These are phyloP conservation scores for Skeletonema menzelii DNA, from an alignment of 108 stramenopile species.

Conservation along the genomic window DNA sequence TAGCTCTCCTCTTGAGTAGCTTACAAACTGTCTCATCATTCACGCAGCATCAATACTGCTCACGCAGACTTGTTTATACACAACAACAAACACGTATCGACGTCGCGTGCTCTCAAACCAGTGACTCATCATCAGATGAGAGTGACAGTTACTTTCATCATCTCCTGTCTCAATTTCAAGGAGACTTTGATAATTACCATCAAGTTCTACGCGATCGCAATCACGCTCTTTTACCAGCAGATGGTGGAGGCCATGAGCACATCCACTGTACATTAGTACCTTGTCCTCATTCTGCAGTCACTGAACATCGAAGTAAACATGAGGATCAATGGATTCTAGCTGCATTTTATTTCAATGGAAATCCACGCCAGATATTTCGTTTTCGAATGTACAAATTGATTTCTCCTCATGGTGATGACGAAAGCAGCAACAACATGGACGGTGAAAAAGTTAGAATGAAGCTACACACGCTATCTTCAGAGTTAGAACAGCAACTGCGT, in stretches of 20 bases:
- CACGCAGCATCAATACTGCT: background rate
- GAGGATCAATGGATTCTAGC: conserved; percentile 52
- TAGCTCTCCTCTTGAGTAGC: background rate
- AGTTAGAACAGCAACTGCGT: conserved; percentile 55
- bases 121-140: background rate
- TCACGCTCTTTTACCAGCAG: conserved; percentile 55
- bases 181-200: conserved; percentile 87
- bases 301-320: background rate
- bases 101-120: background rate
- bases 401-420: conserved; percentile 13
- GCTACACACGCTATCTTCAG: conserved; percentile 61
- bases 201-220: conserved; percentile 77
- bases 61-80: background rate
- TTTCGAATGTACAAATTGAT: conserved; percentile 71
- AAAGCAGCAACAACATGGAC: background rate
- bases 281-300: conserved; percentile 10
- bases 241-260: conserved; percentile 87
- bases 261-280: conserved; percentile 85
- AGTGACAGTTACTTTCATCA: conserved; percentile 11
- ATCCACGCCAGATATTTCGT: conserved; percentile 79
- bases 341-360: conserved; percentile 86
- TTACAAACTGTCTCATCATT: background rate
- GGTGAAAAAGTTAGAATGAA: conserved; percentile 48
- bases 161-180: conserved; percentile 61
- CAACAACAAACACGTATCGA: background rate